These are phyloP conservation scores for Zygoascus ofunaensis DNA, from an alignment of 805 yeast genomes.

Conservation along the genomic window DNA sequence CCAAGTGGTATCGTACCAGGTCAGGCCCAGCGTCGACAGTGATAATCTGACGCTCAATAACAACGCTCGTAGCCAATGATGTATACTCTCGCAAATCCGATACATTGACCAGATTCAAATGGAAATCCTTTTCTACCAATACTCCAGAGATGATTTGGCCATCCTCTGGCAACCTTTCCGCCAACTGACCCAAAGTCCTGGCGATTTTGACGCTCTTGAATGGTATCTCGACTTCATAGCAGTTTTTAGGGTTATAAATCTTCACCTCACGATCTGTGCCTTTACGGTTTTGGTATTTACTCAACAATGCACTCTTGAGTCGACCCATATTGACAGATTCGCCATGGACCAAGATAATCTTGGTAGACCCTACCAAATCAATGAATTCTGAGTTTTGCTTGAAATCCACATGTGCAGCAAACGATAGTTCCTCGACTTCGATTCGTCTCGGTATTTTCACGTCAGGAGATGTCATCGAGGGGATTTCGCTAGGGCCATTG, in stretches of 20 bases:
- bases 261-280: slow-evolving; percentile 85
- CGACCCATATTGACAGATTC: slow-evolving; percentile 99
- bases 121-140: slow-evolving; percentile 83
- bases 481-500: slow-evolving; percentile 85
- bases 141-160: slow-evolving; percentile 63
- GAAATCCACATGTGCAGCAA: slow-evolving; percentile 99
- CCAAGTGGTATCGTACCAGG: slow-evolving; percentile 77
- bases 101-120: slow-evolving; percentile 69
- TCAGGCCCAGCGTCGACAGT: slow-evolving; percentile 73
- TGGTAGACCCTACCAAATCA: slow-evolving; percentile 74
- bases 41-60: slow-evolving; percentile 72
- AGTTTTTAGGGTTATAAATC: slow-evolving; percentile 86
- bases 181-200: slow-evolving; percentile 54
- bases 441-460: slow-evolving; percentile 77
- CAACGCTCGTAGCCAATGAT: slow-evolving; percentile 73
- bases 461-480: slow-evolving; percentile 74
- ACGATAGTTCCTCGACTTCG: slow-evolving; percentile 84
- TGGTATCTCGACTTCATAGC: slow-evolving; percentile 65
- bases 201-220: slow-evolving; percentile 82
- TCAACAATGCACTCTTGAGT: slow-evolving; percentile 79
- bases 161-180: slow-evolving; percentile 39
- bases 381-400: slow-evolving; percentile 88
- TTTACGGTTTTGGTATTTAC: slow-evolving; percentile 72
- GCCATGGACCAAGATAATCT: slow-evolving; percentile 90
- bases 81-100: slow-evolving; percentile 85